phyloP scores from a whole-genome alignment of 139 green algal genomes.

The Closterium sp. region DNA sequence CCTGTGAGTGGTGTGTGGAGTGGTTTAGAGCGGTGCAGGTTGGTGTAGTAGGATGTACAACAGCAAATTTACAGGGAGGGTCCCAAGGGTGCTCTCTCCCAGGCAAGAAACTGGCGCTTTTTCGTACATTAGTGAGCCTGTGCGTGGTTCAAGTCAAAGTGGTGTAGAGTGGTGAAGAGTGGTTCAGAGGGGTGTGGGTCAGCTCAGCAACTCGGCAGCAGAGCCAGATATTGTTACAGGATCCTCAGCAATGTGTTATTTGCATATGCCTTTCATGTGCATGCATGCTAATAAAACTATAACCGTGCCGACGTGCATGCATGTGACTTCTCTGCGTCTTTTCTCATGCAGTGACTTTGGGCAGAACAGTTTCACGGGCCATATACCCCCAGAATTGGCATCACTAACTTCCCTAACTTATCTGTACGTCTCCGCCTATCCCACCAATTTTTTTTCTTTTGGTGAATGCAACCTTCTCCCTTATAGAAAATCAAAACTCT shows the following conservation, averaged over 20 bases:
- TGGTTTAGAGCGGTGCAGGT: background rate
- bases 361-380: background rate
- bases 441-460: background rate
- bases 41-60: no score
- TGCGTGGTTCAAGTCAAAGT: background rate
- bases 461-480: no score
- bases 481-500: no score
- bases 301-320: no score
- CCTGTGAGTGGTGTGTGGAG: background rate
- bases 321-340: background rate
- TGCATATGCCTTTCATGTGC: background rate
- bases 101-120: background rate
- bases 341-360: background rate
- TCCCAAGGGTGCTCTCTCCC: no score
- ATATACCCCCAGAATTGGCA: background rate
- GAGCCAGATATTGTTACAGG: no score
- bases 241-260: no score
- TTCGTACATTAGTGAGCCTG: background rate
- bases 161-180: background rate
- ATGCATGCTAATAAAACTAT: background rate
- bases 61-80: no score
- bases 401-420: background rate
- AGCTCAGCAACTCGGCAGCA: no score
- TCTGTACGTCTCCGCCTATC: background rate
- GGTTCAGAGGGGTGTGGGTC: background rate